Base-by-base conservation (phyloP, 306 rosid genomes). In the Dalbergia cultrata region DNA sequence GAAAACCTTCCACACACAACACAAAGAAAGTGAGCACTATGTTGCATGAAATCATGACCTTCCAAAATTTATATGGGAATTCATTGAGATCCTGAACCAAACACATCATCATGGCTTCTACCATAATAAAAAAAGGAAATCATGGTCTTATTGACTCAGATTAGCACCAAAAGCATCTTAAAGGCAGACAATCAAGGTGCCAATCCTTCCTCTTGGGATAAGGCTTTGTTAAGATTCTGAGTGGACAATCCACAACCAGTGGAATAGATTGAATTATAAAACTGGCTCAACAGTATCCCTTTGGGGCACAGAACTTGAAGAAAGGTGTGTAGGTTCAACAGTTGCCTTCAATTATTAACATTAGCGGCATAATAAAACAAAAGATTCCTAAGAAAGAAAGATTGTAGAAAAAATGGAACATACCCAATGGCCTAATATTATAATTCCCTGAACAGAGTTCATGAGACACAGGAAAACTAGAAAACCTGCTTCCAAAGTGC, bases 221-320 rank as follows among this genome's bases (percentile, higher is more conserved):
- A 82, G 81, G 67, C 66, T 37, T 75, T 75, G 79, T 45, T 39
- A 45, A 47, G 86, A 82, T 82, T 88, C 83, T 76, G 82, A 88
- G 83, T 81, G 85, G 85, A 79, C 82, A 88, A 85, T 75, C 80
- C 87, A 87, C 85, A 78, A 47, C 79, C 73, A 72, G 41, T 59
- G 39, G 31, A 75, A 82, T 41, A 74, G n/a, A 71, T 63, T 74
- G 73, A 80, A 77, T 17, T 56, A 73, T 58, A 39, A 50, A 58
- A 26, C 12, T 56, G 56, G 72, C 73, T 83, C 79, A 85, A 83
- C 64, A 82, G 45, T 39, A 45, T 9, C 43, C 81, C 68, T 84
- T 39, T 74, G 65, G 52, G 77, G 31, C 54, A 54, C 17, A 65
- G 68, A 78, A 22, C 71, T 31, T 67, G 37, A 58, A 52, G 14